Evolutionary conservation across 1,139 yeast genomes (phyloP).

Genomic region (Magnusiomyces magnusii): DNA sequence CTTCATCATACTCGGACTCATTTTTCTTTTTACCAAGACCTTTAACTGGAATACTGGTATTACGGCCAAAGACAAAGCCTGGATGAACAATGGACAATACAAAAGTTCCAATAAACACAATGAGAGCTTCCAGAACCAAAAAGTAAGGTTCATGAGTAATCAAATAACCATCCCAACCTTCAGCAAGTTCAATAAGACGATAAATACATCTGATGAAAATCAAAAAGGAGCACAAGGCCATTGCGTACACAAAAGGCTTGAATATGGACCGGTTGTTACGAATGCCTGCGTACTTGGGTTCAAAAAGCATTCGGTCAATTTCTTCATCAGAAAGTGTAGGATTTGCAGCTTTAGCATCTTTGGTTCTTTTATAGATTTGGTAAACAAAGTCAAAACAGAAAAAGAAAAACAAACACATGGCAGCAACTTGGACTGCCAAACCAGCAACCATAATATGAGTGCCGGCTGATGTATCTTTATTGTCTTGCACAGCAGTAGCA

Average conservation of each 20-base stretch:
- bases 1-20: too few species aligned
- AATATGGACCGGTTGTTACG: conserved; percentile 37
- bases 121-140: conserved; percentile 67
- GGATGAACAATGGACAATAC: conserved; percentile 57
- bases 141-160: conserved; percentile 65
- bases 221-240: conserved; percentile 35
- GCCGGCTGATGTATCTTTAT: conserved; percentile 42
- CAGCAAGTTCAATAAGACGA: conserved; percentile 67
- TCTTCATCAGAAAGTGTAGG: neutral
- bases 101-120: conserved; percentile 46
- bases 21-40: too few species aligned
- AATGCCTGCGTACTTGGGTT: conserved; percentile 38
- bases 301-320: conserved; percentile 24
- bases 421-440: conserved; percentile 64
- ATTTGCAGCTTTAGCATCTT: neutral
- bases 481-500: conserved; percentile 43
- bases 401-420: conserved; percentile 57
- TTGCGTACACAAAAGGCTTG: conserved; percentile 25
- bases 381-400: conserved; percentile 51
- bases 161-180: conserved; percentile 68
- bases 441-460: conserved; percentile 79
- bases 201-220: conserved; percentile 69
- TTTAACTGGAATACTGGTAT: conserved; percentile 10
- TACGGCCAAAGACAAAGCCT: conserved; percentile 32
- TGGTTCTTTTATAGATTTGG: conserved; percentile 37